phyloP scores from a whole-genome alignment of 1,284 basidiomycete genomes.

The Cystobasidiaceae sp. region DNA sequence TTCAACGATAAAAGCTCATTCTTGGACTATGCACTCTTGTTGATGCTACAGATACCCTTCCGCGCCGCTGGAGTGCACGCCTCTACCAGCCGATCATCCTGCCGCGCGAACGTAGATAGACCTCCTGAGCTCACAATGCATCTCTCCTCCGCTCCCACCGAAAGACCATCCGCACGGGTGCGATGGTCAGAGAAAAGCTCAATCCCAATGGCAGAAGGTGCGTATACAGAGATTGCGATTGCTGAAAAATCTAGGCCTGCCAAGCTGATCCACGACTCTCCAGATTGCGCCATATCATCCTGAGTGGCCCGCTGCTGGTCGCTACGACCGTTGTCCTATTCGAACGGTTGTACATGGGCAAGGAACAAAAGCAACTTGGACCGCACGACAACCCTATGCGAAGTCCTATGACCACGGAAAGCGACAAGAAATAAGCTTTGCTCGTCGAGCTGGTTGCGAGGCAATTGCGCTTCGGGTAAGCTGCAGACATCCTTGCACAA shows the following conservation, averaged over 20 bases:
- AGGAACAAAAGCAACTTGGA: conserved; percentile 25
- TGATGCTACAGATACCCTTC: conserved; percentile 15
- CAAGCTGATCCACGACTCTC: not conserved
- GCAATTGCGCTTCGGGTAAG: too few relatives aligned
- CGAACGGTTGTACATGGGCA: conserved; percentile 25
- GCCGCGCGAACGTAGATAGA: too few relatives aligned
- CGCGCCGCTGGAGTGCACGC: not conserved
- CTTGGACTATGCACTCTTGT: not conserved
- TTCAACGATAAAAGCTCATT: too few relatives aligned
- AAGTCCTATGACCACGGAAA: too few relatives aligned
- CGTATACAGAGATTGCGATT: not conserved
- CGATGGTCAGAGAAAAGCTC: conserved; percentile 10
- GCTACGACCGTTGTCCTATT: conserved; percentile 14
- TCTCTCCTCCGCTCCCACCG: not conserved
- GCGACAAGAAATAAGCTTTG: too few relatives aligned
- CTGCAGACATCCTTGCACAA: too few relatives aligned
- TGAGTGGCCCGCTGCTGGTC: conserved; percentile 19
- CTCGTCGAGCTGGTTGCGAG: too few relatives aligned
- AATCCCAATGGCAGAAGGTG: conserved; percentile 22
- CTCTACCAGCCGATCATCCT: conserved; percentile 4
- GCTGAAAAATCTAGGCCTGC: not conserved
- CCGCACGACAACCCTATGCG: conserved; percentile 20
- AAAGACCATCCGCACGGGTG: not conserved
- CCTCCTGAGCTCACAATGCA: too few relatives aligned
- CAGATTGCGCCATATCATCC: conserved; percentile 15